Percentiles rank a stretch among this genome's conserved stretches.
Conservation (phyloP, 73 alveolate species). For the Stentor coeruleus region DNA sequence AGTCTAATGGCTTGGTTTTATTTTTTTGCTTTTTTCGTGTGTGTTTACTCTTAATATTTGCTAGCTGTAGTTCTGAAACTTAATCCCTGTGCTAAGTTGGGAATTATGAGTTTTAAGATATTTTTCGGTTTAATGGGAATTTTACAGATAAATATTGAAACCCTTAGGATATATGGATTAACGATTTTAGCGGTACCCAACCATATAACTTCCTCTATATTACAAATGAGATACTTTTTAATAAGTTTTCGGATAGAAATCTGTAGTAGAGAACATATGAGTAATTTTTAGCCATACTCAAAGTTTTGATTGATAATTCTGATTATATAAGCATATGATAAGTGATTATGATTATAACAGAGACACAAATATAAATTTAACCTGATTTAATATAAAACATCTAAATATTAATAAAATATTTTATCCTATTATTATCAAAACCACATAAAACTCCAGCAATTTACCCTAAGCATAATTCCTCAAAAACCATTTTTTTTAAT, state of each 20-base stretch:
- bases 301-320: too few species aligned
- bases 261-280: neutral
- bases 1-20: neutral
- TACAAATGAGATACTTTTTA: constrained; percentile 35
- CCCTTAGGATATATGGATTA: neutral
- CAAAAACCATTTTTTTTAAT: too few species aligned
- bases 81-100: neutral
- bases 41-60: neutral
- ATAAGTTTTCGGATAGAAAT: too few species aligned
- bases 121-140: neutral
- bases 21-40: too few species aligned
- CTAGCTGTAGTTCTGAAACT: neutral
- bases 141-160: neutral
- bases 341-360: too few species aligned
- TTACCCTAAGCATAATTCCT: too few species aligned
- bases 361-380: too few species aligned
- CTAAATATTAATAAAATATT: too few species aligned
- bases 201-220: neutral
- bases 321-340: too few species aligned
- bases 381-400: too few species aligned
- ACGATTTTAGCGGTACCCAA: neutral
- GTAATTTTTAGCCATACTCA: neutral
- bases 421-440: too few species aligned
- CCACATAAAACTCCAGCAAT: too few species aligned
- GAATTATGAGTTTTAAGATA: neutral